phyloP scores from a whole-genome alignment of 129 eudicot genomes.

The Saposhnikovia divaricata region DNA sequence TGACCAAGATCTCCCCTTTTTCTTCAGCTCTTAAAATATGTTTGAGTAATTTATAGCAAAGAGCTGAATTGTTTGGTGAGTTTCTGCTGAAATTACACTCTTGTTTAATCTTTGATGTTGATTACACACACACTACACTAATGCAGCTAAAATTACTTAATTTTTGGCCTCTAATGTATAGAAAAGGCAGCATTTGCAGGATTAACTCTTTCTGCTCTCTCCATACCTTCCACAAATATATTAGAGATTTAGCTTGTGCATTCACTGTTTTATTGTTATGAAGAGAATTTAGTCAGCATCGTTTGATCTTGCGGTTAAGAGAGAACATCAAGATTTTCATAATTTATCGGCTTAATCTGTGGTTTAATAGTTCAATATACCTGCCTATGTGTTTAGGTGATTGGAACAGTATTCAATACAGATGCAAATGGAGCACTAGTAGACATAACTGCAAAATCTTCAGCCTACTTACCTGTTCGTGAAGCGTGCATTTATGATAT shows the following conservation, averaged over 20 bases:
- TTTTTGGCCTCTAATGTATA: not conserved
- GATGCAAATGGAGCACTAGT: slow-evolving; percentile 78
- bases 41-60: not conserved
- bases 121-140: not conserved
- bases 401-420: slow-evolving; percentile 55
- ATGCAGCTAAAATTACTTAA: not conserved
- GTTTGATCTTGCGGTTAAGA: not conserved
- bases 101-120: too few relatives aligned
- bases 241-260: not conserved
- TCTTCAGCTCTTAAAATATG: not conserved
- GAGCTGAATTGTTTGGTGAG: not conserved
- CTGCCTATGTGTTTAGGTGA: slow-evolving; percentile 43
- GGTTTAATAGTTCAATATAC: not conserved
- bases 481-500: slow-evolving; percentile 62
- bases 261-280: not conserved
- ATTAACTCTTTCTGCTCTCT: not conserved
- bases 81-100: not conserved
- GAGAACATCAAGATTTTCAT: not conserved
- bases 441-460: slow-evolving; percentile 73
- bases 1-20: not conserved
- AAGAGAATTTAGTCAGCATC: not conserved
- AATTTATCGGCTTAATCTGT: not conserved
- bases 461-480: slow-evolving; percentile 70
- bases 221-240: not conserved
- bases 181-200: not conserved